phyloP scores from a whole-genome alignment of 768 basidiomycete species.

The Kwoniella dendrophila region DNA sequence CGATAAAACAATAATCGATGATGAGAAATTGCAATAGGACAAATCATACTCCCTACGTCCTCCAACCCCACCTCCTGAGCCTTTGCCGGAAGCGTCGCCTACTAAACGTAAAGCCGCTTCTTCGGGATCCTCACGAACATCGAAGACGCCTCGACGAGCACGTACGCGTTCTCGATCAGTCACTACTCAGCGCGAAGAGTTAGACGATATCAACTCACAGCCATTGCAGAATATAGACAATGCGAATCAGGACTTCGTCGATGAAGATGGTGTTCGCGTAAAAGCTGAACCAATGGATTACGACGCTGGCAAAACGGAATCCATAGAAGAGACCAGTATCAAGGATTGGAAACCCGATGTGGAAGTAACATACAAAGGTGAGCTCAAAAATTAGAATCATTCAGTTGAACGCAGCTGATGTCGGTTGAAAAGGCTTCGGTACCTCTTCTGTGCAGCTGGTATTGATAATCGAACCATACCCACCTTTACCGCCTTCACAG shows the following conservation, averaged over 20 bases:
- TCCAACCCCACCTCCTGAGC: constrained; percentile 25
- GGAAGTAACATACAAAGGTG: constrained; percentile 50
- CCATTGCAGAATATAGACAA: constrained; percentile 12
- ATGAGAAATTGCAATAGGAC: constrained; percentile 17
- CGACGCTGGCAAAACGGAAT: constrained; percentile 23
- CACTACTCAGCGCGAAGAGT: not conserved
- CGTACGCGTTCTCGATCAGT: constrained; percentile 24
- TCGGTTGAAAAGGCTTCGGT: constrained; percentile 43
- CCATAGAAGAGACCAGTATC: constrained; percentile 34
- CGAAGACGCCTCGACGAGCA: constrained; percentile 3
- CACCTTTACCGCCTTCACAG: constrained; percentile 39
- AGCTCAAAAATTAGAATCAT: constrained; percentile 6
- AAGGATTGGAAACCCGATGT: constrained; percentile 54
- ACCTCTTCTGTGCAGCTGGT: constrained; percentile 55
- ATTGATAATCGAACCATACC: constrained; percentile 54
- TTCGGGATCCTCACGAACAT: constrained; percentile 13
- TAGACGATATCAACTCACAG: constrained; percentile 5
- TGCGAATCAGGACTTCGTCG: not conserved
- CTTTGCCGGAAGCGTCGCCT: constrained; percentile 5
- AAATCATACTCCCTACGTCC: constrained; percentile 44
- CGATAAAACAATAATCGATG: not conserved
- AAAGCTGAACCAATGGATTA: constrained; percentile 30
- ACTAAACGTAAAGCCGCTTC: constrained; percentile 22
- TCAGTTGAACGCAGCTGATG: not conserved
- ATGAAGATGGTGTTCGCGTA: constrained; percentile 26